Percentiles rank a stretch among this genome's conserved stretches.
Evolutionary conservation across 176 grass and related monocot species (phyloP).

Genomic region (Triticum monococcum): DNA sequence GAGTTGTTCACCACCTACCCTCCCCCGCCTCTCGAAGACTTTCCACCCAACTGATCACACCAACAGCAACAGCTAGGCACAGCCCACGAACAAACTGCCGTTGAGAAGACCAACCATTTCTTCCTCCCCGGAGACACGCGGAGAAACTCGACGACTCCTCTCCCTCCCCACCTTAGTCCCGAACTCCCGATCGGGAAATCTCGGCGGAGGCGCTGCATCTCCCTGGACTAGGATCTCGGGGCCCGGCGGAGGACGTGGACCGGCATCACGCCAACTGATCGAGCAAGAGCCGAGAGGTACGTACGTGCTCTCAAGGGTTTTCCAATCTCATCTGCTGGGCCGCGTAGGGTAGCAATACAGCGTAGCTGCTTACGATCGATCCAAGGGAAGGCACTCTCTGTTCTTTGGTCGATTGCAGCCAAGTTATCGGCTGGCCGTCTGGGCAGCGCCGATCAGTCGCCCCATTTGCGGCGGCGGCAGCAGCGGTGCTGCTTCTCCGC

Average conservation of each 20-base stretch:
- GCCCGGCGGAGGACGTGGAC: neutral
- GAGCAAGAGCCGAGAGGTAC: neutral
- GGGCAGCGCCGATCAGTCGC: neutral
- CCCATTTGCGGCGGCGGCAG: neutral
- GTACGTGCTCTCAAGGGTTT: neutral
- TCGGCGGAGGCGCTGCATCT: neutral
- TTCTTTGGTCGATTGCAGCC: neutral
- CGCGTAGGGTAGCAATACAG: neutral
- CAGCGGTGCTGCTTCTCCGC: neutral
- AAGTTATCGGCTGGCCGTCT: neutral
- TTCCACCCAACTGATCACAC: slow-evolving; percentile 12
- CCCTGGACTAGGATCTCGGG: neutral
- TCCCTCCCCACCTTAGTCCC: neutral
- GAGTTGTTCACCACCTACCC: slow-evolving; percentile 19
- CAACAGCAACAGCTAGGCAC: slow-evolving; percentile 17
- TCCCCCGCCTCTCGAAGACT: neutral
- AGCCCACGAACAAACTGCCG: neutral
- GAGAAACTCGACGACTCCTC: neutral
- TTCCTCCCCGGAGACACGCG: neutral
- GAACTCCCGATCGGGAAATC: neutral
- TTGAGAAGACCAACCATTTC: neutral
- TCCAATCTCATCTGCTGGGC: neutral
- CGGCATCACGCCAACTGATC: neutral
- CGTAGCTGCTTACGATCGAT: neutral
- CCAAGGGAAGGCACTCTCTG: neutral